Base-by-base conservation (phyloP, 495 filamentous ascomycete species). In the Trypethelium eluteriae region DNA sequence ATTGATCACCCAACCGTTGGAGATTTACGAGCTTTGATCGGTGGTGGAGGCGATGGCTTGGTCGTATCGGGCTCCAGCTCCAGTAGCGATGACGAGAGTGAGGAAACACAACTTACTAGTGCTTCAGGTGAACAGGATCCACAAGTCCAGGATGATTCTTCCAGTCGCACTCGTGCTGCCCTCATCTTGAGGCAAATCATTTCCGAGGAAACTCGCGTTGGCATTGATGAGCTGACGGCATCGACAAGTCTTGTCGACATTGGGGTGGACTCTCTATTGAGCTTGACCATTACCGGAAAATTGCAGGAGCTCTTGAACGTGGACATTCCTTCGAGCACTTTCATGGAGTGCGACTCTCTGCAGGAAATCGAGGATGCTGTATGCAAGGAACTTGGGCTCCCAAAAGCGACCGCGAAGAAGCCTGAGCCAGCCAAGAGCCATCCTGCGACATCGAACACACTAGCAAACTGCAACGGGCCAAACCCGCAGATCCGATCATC, bases 171-270 rank as follows among this genome's bases (percentile, higher is more conserved):
- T 80, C 32, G 57, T 59, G 74, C 66, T 80, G 79, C 67, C 76
- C 78, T 39, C 78, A 16, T 79, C 38, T 80, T 88, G 5, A 80
- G 82, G 38, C 75, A 79, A 18, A 88, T 84, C 64, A 82, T 92
- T 62, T 83, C 87, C 2, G 78, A 82, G 36, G 89, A 91, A 71
- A 89, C 89, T 75, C 86, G 85, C 25, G 82, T 90, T 12, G 77
- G 86, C 3, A 76, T 86, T 0, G 82, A 86, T 3, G 88, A 90
- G 69, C 80, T 93, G 59, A 69, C 73, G 7, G 74, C 69, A 38
- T 72, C 79, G 14, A 72, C 77, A 3, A 79, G 82, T 56, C 75
- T 83, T 47, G 74, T 69, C 14, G 76, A 81, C 38, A 75, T 83
- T 68, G 82, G 82, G 5, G 77, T 84, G 73, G 82, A 84, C 66